phyloP scores from a whole-genome alignment of 2,329 filamentous ascomycete species.

The Colletotrichum sp. region DNA sequence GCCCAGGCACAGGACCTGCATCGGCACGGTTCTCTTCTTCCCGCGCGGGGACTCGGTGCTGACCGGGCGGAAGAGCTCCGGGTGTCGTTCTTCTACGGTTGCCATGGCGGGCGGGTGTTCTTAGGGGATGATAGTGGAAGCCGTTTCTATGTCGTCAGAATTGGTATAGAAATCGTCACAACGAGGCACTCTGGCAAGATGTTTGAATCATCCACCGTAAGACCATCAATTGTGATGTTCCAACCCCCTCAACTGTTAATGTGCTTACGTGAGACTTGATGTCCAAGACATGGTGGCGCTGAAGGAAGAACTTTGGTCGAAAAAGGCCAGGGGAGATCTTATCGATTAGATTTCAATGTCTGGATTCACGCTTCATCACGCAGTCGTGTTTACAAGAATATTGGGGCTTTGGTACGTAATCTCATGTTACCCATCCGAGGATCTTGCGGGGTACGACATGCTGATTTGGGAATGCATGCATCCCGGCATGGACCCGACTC shows the following conservation, averaged over 20 bases:
- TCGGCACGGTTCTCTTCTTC: constrained; percentile 21
- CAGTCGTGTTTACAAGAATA: neutral
- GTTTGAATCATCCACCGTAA: no score
- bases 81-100: constrained; percentile 22
- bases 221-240: neutral
- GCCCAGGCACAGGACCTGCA: constrained; percentile 24
- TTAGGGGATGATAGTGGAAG: neutral
- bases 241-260: neutral
- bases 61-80: constrained; percentile 25
- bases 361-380: no score
- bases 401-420: neutral
- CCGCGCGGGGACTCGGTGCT: constrained; percentile 22
- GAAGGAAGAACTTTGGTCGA: neutral
- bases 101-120: constrained; percentile 10
- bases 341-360: neutral
- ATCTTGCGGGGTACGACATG: neutral
- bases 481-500: neutral
- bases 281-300: neutral
- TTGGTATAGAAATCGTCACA: neutral
- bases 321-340: neutral
- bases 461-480: neutral
- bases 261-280: neutral
- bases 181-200: neutral
- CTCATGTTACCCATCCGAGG: neutral
- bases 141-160: neutral